phyloP scores from a whole-genome alignment of 805 yeast genomes.

The Candida xyloterini region DNA sequence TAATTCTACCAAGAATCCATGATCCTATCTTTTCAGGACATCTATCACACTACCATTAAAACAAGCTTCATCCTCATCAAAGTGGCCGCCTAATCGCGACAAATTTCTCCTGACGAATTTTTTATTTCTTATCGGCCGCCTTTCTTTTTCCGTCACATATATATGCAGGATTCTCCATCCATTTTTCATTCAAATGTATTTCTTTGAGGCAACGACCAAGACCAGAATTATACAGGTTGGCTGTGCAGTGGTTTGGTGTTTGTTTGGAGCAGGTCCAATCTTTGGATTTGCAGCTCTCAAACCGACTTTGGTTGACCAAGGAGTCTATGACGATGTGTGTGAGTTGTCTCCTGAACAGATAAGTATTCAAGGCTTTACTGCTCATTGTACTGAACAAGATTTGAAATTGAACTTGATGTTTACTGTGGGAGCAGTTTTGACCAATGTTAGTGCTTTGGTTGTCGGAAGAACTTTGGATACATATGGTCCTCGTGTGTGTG shows the following conservation, averaged over 20 bases:
- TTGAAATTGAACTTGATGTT: slow-evolving; percentile 56
- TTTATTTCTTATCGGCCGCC: background rate
- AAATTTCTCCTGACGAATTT: background rate
- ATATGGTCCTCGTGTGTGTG: slow-evolving; percentile 53
- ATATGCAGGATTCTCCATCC: background rate
- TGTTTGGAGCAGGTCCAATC: slow-evolving; percentile 55
- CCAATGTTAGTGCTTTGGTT: slow-evolving; percentile 50
- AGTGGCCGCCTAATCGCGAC: too few relatives aligned
- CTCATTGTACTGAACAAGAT: slow-evolving; percentile 51
- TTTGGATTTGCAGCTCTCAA: slow-evolving; percentile 61
- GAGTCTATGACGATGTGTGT: slow-evolving; percentile 44
- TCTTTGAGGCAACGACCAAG: slow-evolving; percentile 29
- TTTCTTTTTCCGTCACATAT: slow-evolving; percentile 2
- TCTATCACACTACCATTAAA: too few relatives aligned
- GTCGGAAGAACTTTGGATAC: slow-evolving; percentile 49
- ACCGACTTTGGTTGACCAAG: slow-evolving; percentile 48
- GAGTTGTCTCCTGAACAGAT: slow-evolving; percentile 17
- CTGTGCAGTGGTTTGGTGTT: slow-evolving; percentile 54
- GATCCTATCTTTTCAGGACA: too few relatives aligned
- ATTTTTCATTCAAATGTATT: slow-evolving; percentile 25
- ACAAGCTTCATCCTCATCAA: too few relatives aligned
- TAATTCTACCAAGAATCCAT: too few relatives aligned
- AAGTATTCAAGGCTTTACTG: slow-evolving; percentile 29
- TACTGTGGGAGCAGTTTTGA: slow-evolving; percentile 54
- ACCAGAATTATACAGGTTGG: slow-evolving; percentile 40